A percentile compares a stretch with the other conserved stretches of the same genome.
phyloP scores from a whole-genome alignment of 345 rosid species.

The Arabis alpina region DNA sequence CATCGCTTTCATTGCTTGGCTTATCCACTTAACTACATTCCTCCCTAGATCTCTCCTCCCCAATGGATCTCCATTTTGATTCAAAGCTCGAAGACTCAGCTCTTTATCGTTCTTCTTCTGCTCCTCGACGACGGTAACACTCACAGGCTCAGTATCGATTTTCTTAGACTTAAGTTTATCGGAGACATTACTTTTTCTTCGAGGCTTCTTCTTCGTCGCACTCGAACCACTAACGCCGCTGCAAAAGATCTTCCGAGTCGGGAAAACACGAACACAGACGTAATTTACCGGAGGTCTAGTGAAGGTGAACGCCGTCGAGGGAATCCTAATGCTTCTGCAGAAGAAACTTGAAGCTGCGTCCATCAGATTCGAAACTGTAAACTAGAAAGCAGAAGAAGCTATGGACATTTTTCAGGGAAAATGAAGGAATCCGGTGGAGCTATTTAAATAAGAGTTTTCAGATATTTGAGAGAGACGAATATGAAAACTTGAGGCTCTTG shows the following conservation, averaged over 20 bases:
- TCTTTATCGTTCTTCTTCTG: slow-evolving; percentile 34
- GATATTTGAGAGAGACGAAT: slow-evolving; percentile 32
- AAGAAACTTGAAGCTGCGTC: slow-evolving; percentile 53
- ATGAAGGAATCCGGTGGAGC: slow-evolving; percentile 16
- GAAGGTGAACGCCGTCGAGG: slow-evolving; percentile 45
- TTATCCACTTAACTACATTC: slow-evolving; percentile 76
- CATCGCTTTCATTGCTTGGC: slow-evolving; percentile 86
- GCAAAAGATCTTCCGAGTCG: slow-evolving; percentile 36
- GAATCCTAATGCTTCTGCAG: slow-evolving; percentile 53
- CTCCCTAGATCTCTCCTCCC: slow-evolving; percentile 82
- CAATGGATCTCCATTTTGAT: slow-evolving; percentile 85
- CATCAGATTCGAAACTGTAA: slow-evolving; percentile 38
- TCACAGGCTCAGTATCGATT: slow-evolving; percentile 24
- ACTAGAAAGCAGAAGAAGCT: slow-evolving; percentile 25
- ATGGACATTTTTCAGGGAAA: slow-evolving; percentile 24
- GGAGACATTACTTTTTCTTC: slow-evolving; percentile 39
- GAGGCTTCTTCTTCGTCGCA: slow-evolving; percentile 52
- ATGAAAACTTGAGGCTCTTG: slow-evolving; percentile 46
- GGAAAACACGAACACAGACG: slow-evolving; percentile 39
- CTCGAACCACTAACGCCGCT: slow-evolving; percentile 35
- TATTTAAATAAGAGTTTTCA: slow-evolving; percentile 6
- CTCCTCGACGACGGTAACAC: slow-evolving; percentile 26
- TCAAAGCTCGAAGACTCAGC: slow-evolving; percentile 43
- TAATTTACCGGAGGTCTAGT: slow-evolving; percentile 45
- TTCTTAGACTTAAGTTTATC: slow-evolving; percentile 34